Evolutionary conservation across 176 grass and related monocot species (phyloP).

Genomic region (Eragrostis curvula): DNA sequence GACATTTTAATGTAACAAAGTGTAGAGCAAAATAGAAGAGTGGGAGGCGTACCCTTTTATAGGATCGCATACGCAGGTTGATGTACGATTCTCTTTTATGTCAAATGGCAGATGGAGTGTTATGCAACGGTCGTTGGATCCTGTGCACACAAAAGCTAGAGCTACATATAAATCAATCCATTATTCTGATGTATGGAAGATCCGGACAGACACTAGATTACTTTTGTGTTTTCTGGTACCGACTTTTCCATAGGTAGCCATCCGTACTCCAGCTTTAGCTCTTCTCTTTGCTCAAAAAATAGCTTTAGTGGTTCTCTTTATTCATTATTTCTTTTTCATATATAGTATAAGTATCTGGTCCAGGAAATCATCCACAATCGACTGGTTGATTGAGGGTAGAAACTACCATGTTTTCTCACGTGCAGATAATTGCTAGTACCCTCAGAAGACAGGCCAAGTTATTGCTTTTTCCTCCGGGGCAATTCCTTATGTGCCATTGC

Average conservation of each 20-base stretch:
- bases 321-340: neutral
- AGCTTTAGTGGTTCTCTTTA: constrained; percentile 12
- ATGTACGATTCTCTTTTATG: neutral
- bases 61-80: neutral
- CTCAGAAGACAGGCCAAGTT: neutral
- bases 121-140: constrained; percentile 26
- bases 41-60: neutral
- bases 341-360: constrained; percentile 6
- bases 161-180: neutral
- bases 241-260: constrained; percentile 27
- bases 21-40: neutral
- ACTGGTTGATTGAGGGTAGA: neutral
- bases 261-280: constrained; percentile 30
- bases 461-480: no score
- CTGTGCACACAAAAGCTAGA: neutral
- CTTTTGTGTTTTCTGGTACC: constrained; percentile 23
- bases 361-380: neutral
- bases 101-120: neutral
- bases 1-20: neutral
- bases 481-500: no score
- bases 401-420: neutral
- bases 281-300: neutral
- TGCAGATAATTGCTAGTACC: neutral
- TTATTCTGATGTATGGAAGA: constrained; percentile 8
- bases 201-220: neutral